phyloP scores from a whole-genome alignment of 495 filamentous ascomycete genomes.

The Penicillium macrosclerotiorum region DNA sequence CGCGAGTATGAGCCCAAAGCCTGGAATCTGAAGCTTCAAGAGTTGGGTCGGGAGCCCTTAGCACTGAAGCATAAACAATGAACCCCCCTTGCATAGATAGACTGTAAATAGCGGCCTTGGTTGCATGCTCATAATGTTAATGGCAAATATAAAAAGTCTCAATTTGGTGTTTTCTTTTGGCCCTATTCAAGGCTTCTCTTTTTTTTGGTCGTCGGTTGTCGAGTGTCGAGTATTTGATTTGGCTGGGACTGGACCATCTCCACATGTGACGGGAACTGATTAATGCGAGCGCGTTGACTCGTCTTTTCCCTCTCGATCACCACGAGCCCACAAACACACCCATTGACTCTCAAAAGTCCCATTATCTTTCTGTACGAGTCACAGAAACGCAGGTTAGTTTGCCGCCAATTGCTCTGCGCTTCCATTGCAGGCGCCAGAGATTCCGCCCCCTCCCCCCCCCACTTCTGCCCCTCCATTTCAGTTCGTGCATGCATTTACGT shows the following conservation, averaged over 20 bases:
- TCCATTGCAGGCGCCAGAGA: not conserved
- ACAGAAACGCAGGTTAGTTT: not conserved
- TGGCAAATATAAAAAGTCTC: constrained; percentile 2
- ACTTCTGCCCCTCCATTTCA: constrained; percentile 10
- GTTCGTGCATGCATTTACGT: not conserved
- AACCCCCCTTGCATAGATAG: constrained; percentile 5
- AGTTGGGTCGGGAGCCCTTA: no score
- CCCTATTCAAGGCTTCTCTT: no score
- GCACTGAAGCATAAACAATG: no score
- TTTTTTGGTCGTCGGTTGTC: no score
- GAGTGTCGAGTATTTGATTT: no score
- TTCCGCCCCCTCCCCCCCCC: constrained; percentile 6
- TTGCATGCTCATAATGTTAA: not conserved
- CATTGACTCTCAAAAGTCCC: no score
- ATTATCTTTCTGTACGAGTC: no score
- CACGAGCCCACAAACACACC: no score
- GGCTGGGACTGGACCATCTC: no score
- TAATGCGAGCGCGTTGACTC: constrained; percentile 12
- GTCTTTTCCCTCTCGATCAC: not conserved
- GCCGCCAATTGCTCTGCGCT: not conserved
- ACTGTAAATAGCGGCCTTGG: constrained; percentile 3
- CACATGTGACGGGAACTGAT: constrained; percentile 8
- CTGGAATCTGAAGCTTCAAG: not conserved
- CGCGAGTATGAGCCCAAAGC: constrained; percentile 24
- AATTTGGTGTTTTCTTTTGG: not conserved